These are phyloP conservation scores for Colletotrichum noveboracense DNA, from an alignment of 2,329 filamentous ascomycete species.

Conservation along the genomic window DNA sequence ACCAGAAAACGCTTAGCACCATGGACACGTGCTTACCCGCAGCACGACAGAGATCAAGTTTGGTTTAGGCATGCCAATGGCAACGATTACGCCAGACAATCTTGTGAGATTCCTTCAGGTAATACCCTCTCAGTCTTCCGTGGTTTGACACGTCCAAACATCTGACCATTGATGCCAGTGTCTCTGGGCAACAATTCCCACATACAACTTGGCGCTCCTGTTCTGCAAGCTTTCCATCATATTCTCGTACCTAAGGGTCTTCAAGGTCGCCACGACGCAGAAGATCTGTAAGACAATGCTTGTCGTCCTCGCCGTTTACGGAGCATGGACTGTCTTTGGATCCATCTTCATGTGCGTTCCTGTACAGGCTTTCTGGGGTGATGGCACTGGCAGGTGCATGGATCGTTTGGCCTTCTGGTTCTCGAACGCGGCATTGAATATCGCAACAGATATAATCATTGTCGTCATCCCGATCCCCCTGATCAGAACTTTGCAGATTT, in stretches of 20 bases:
- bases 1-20: background rate
- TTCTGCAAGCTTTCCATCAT: background rate
- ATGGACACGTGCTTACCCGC: background rate
- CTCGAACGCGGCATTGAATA: slow-evolving; percentile 33
- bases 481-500: background rate
- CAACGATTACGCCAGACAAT: background rate
- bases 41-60: background rate
- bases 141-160: background rate
- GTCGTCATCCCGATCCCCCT: slow-evolving; percentile 30
- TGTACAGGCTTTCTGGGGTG: slow-evolving; percentile 26
- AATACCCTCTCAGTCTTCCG: background rate
- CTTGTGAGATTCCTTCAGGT: background rate
- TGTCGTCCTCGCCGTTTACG: slow-evolving; percentile 26
- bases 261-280: background rate
- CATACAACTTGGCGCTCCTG: background rate
- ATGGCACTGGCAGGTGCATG: slow-evolving; percentile 24
- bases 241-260: background rate
- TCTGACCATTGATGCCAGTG: background rate
- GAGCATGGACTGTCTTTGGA: slow-evolving; percentile 29
- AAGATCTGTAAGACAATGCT: background rate
- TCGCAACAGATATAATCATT: slow-evolving; percentile 32
- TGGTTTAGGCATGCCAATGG: background rate
- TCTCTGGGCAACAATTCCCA: background rate
- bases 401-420: slow-evolving; percentile 25
- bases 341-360: slow-evolving; percentile 31